Evolutionary conservation across 2,329 filamentous ascomycete genomes (phyloP), one percentile per base, ranked within the genome.

Genomic region (Alternaria postmessia): DNA sequence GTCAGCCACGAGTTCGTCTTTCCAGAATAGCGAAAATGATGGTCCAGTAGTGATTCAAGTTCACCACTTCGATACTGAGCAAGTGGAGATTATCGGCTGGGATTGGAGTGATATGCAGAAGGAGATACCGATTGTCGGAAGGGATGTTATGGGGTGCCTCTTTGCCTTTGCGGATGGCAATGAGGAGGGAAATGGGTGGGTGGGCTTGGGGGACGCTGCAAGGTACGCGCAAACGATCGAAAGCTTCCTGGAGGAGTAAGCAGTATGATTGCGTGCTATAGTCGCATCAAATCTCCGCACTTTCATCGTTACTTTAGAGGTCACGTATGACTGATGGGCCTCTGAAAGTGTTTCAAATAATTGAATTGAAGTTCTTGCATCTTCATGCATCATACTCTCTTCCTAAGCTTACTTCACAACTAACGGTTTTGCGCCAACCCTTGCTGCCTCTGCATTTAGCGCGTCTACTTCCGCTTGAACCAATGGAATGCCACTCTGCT

Each of bases 401-500:
- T 4, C 24, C 18, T 49, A 7, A 22, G 30, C 14, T 11, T 7
- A 24, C 22, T 39, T 34, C 16, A 56, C 5, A 18, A 47, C 20
- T 44, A 63, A 34, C 20, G 32, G 42, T 8, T 63, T 57, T 7
- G 60, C 72, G 6, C 80, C 81, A 3, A 83, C 82, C 49, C 63
- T 71, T 48, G 78, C 72, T 7, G 84, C 84, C 72, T 86, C 84
- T 26, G 72, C 69, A 63, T 86, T 84, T 64, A 86, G 66, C 11
- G 75, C 77, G 22, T 78, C 75, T 54, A 86, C 78, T 68, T 86
- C 84, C 5, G 77, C 77, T 52, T 79, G 69, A 5, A 82, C 80
- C 56, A 80, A 82, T 3, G 83, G 83, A 57, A 86, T 85, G 0
- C 84, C 84, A 8, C 75, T 73, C 32, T 62, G 56, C 47, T 74